Evolutionary conservation across 73 alveolate genomes (phyloP).

Genomic region (Loxodes magnus): DNA sequence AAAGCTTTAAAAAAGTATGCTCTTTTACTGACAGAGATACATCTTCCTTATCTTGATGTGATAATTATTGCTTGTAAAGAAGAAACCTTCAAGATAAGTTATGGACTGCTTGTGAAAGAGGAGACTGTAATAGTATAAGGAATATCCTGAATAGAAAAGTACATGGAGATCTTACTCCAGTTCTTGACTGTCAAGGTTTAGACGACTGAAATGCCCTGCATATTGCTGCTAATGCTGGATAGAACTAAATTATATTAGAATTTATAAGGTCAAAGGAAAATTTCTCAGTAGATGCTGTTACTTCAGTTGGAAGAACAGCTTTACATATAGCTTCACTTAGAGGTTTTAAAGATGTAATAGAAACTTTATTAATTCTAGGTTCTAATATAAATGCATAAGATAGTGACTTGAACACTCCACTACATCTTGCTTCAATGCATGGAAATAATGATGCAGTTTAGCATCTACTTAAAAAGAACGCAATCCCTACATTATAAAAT

Average conservation of each 20-base stretch:
- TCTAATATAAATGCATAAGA: conserved; percentile 67
- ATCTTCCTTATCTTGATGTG: neutral
- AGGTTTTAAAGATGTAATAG: conserved; percentile 51
- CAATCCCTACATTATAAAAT: conserved; percentile 46
- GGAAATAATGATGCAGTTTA: conserved; percentile 60
- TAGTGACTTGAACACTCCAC: conserved; percentile 72
- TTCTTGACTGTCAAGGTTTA: conserved; percentile 61
- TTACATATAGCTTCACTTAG: conserved; percentile 35
- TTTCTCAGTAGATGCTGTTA: conserved; percentile 44
- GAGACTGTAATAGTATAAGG: neutral
- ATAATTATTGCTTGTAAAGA: neutral
- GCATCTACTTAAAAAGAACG: conserved; percentile 41
- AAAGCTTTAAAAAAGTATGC: no score
- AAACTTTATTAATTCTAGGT: conserved; percentile 42
- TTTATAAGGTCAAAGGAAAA: conserved; percentile 34
- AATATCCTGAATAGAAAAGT: conserved; percentile 3
- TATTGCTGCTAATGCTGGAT: conserved; percentile 91
- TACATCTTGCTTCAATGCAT: conserved; percentile 64
- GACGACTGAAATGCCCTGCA: conserved; percentile 91
- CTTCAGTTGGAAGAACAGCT: conserved; percentile 44
- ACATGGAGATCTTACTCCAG: conserved; percentile 2
- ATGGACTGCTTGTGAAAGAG: conserved; percentile 13
- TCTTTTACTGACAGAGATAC: neutral
- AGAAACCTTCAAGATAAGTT: conserved; percentile 25
- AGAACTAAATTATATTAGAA: conserved; percentile 43